phyloP scores from a whole-genome alignment of 164 flowering plant species.

The Umbellularia californica region DNA sequence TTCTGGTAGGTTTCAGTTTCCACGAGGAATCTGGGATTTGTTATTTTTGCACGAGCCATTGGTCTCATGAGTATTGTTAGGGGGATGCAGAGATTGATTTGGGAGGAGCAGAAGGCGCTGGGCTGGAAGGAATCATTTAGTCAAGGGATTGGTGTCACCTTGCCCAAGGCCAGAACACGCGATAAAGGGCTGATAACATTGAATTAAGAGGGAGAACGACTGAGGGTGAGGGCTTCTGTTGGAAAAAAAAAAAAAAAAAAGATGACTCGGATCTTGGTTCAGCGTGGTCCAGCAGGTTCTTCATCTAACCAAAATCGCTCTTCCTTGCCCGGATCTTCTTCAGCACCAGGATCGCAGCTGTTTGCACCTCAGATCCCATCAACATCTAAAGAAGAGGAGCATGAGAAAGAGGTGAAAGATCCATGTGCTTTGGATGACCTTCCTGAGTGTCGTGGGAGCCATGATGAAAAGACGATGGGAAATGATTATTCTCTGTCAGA shows the following conservation, averaged over 20 bases:
- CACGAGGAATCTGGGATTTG: constrained; percentile 29
- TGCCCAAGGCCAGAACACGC: constrained; percentile 83
- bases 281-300: constrained; percentile 65
- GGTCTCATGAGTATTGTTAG: constrained; percentile 95
- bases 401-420: constrained; percentile 44
- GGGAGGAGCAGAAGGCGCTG: constrained; percentile 42
- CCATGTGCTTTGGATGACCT: constrained; percentile 30
- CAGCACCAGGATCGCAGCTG: constrained; percentile 22
- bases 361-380: constrained; percentile 27
- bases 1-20: constrained; percentile 28
- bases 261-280: constrained; percentile 93
- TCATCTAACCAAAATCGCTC: constrained; percentile 62
- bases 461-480: constrained; percentile 31
- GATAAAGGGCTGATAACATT: constrained; percentile 44
- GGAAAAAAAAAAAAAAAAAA: background rate
- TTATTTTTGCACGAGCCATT: constrained; percentile 37
- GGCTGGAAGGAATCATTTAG: constrained; percentile 57
- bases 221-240: constrained; percentile 1
- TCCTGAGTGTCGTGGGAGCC: constrained; percentile 28
- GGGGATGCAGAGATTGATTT: constrained; percentile 93
- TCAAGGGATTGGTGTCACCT: constrained; percentile 65
- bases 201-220: constrained; percentile 24
- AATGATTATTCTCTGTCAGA: constrained; percentile 36
- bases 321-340: constrained; percentile 42
- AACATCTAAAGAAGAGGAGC: constrained; percentile 50